Evolutionary conservation across 1,284 basidiomycete species (phyloP).

Genomic region (Melampsora medusae): DNA sequence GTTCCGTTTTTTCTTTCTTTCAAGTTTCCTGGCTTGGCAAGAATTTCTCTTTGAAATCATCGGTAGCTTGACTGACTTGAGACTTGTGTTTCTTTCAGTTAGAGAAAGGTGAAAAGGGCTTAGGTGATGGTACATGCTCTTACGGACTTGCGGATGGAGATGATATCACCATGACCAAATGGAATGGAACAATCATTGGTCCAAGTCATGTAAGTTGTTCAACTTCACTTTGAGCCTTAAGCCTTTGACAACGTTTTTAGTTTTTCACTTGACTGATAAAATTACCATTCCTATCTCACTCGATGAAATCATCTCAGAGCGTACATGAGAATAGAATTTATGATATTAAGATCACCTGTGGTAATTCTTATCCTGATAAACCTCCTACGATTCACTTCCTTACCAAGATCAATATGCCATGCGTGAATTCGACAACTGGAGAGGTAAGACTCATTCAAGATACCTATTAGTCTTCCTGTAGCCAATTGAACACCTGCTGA

Average conservation of each 20-base stretch:
- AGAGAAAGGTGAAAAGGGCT: constrained; percentile 98
- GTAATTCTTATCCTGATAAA: constrained; percentile 73
- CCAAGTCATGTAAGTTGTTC: constrained; percentile 77
- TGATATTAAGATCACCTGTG: constrained; percentile 86
- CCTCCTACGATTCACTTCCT: constrained; percentile 79
- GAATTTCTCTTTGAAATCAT: neutral
- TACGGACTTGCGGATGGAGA: constrained; percentile 90
- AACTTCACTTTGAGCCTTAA: neutral
- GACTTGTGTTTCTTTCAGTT: constrained; percentile 63
- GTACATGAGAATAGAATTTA: constrained; percentile 99
- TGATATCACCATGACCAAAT: constrained; percentile 93
- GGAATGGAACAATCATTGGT: constrained; percentile 98
- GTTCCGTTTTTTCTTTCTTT: neutral
- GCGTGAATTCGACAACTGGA: constrained; percentile 74
- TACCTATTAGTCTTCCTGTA: neutral
- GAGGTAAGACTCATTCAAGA: constrained; percentile 53
- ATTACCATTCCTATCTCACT: no score
- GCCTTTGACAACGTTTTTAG: neutral
- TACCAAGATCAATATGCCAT: constrained; percentile 91
- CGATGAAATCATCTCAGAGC: constrained; percentile 61
- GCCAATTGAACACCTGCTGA: neutral
- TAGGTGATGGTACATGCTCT: constrained; percentile 94
- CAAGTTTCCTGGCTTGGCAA: neutral
- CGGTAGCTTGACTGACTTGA: no score
- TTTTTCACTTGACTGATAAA: no score